A percentile compares a stretch with the other conserved stretches of the same genome.
These are phyloP conservation scores for Blastocystis sp. DNA, from an alignment of 352 stramenopile species.

Conservation along the genomic window DNA sequence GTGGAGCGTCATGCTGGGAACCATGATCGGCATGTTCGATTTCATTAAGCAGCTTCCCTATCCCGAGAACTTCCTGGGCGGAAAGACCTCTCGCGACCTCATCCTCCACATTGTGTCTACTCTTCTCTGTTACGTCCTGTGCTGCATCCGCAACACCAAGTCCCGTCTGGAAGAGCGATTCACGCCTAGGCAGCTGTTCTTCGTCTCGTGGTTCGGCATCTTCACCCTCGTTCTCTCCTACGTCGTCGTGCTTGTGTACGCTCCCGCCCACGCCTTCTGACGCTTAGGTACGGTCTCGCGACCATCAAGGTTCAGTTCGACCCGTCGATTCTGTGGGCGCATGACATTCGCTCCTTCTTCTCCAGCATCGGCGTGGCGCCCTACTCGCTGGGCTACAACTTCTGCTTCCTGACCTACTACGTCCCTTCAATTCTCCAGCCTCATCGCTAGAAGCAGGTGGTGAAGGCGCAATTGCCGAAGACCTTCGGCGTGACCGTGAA, in stretches of 20 bases:
- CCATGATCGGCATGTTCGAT: slow-evolving; percentile 59
- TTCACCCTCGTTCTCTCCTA: slow-evolving; percentile 61
- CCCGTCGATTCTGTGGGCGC: slow-evolving; percentile 1
- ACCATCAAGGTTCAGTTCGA: slow-evolving; percentile 42
- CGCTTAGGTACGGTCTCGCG: slow-evolving; percentile 6
- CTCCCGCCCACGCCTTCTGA: not conserved
- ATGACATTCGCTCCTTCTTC: not conserved
- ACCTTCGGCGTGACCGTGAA: slow-evolving; percentile 22
- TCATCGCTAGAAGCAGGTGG: slow-evolving; percentile 43
- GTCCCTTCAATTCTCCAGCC: not conserved
- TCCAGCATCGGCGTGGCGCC: slow-evolving; percentile 18
- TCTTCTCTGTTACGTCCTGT: slow-evolving; percentile 23
- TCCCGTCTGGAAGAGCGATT: not conserved
- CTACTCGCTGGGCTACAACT: slow-evolving; percentile 62
- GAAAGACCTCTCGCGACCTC: not conserved
- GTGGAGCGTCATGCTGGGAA: slow-evolving; percentile 54
- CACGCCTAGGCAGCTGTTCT: slow-evolving; percentile 25
- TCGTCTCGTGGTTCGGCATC: slow-evolving; percentile 65
- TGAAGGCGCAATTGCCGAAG: not conserved
- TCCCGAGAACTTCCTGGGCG: slow-evolving; percentile 30
- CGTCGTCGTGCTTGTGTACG: slow-evolving; percentile 37
- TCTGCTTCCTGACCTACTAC: slow-evolving; percentile 63
- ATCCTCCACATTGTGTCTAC: slow-evolving; percentile 14
- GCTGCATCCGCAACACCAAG: slow-evolving; percentile 53
- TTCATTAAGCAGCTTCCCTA: slow-evolving; percentile 35